These are phyloP conservation scores for Russula vinacea DNA, from an alignment of 768 basidiomycete species.

Conservation along the genomic window DNA sequence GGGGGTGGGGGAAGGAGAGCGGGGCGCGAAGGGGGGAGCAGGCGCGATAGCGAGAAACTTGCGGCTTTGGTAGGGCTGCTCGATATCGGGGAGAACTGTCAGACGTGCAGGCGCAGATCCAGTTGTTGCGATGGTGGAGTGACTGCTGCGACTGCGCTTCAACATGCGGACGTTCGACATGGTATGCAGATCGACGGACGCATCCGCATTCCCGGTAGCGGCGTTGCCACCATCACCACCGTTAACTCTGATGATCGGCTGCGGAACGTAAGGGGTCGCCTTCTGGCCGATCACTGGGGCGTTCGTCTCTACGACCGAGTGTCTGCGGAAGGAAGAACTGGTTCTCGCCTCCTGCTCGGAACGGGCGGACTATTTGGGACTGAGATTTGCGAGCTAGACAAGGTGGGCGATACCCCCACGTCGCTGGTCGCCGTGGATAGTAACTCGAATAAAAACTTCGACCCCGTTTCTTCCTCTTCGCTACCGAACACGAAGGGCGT, in stretches of 20 bases:
- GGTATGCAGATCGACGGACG: not conserved
- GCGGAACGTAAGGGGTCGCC: not conserved
- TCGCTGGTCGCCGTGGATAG: not conserved
- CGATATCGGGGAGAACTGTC: not conserved
- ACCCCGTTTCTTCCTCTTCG: not conserved
- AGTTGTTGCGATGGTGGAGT: not conserved
- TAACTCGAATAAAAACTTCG: not conserved
- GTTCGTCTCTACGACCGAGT: slow-evolving; percentile 1
- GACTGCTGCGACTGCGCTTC: slow-evolving; percentile 11
- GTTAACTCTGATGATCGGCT: not conserved
- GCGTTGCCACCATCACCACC: not conserved
- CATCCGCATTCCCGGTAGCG: not conserved
- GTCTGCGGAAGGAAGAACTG: not conserved
- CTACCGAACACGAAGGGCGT: too few relatives aligned
- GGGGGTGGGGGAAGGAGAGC: not conserved
- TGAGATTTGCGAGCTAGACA: not conserved
- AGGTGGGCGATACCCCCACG: not conserved
- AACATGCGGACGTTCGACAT: not conserved
- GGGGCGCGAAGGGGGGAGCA: not conserved
- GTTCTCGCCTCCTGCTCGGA: not conserved
- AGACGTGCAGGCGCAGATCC: slow-evolving; percentile 12
- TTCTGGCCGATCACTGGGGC: not conserved
- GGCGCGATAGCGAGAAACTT: not conserved
- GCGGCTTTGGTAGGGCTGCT: not conserved
- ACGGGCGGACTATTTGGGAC: not conserved